Percentiles rank a stretch among this genome's conserved stretches.
These are phyloP conservation scores for Cinnamomum micranthum DNA, from an alignment of 164 flowering plant genomes.

Conservation along the genomic window DNA sequence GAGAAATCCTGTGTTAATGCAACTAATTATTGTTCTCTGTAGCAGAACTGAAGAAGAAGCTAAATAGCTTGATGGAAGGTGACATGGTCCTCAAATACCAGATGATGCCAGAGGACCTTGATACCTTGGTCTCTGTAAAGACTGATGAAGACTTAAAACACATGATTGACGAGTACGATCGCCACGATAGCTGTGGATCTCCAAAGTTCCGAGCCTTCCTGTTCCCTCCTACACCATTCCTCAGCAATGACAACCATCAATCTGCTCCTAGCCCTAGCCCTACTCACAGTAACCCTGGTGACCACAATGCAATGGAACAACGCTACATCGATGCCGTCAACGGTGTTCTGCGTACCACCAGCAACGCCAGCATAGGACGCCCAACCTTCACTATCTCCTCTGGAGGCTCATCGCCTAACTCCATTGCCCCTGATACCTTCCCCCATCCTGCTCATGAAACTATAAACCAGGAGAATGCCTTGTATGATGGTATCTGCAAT, in stretches of 20 bases:
- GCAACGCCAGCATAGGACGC: not conserved
- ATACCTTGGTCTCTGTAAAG: constrained; percentile 64
- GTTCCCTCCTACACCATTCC: constrained; percentile 44
- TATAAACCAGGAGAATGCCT: not conserved
- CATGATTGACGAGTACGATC: constrained; percentile 75
- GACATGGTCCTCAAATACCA: constrained; percentile 83
- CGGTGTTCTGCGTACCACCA: constrained; percentile 36
- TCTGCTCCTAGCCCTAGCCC: not conserved
- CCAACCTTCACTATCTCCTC: constrained; percentile 40
- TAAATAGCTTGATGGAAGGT: constrained; percentile 39
- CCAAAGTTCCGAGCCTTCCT: constrained; percentile 46
- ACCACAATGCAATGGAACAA: constrained; percentile 41
- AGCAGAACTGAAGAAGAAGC: constrained; percentile 76
- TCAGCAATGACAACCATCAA: constrained; percentile 21
- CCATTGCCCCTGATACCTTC: constrained; percentile 29
- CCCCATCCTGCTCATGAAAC: not conserved
- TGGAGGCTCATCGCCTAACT: constrained; percentile 55
- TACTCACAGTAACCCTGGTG: constrained; percentile 2
- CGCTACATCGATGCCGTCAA: constrained; percentile 81
- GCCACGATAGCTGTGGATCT: constrained; percentile 31
- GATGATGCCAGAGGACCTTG: constrained; percentile 74
- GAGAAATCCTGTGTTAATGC: no score
- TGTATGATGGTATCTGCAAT: not conserved
- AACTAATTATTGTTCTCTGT: not conserved
- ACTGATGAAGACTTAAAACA: constrained; percentile 75